These are phyloP conservation scores for Alternaria arbusti DNA, from an alignment of 2,329 filamentous ascomycete genomes.

Conservation along the genomic window DNA sequence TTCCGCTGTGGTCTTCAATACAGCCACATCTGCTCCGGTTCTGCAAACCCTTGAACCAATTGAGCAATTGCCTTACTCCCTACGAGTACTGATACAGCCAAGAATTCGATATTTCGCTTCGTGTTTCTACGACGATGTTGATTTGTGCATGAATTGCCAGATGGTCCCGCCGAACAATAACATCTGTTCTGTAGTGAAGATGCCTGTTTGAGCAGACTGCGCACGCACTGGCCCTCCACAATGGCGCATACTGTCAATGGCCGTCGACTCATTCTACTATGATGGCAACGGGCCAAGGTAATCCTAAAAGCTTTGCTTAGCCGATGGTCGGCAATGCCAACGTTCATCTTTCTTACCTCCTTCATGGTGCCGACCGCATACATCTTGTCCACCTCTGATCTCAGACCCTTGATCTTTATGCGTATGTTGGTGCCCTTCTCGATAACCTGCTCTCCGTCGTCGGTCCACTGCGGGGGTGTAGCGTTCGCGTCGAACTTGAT, in stretches of 20 bases:
- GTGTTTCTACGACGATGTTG: not conserved
- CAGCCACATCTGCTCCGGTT: not conserved
- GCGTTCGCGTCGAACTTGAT: conserved; percentile 96
- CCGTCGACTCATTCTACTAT: conserved; percentile 22
- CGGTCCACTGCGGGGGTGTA: conserved; percentile 94
- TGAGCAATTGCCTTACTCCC: not conserved
- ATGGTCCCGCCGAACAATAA: not conserved
- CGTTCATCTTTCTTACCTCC: conserved; percentile 56
- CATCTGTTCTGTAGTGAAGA: not conserved
- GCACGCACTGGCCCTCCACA: not conserved
- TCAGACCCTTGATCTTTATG: conserved; percentile 90
- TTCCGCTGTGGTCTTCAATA: not conserved
- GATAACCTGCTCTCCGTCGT: conserved; percentile 92
- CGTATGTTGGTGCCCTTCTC: conserved; percentile 93
- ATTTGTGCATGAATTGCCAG: not conserved
- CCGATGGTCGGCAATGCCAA: conserved; percentile 4
- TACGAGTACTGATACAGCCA: not conserved
- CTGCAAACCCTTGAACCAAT: not conserved
- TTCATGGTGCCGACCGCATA: conserved; percentile 98
- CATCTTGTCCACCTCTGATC: conserved; percentile 93
- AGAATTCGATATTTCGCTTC: not conserved
- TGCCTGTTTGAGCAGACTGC: not conserved
- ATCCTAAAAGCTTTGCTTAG: conserved; percentile 39
- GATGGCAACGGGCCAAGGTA: conserved; percentile 47
- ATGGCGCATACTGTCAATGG: not conserved